Evolutionary conservation across 345 rosid species (phyloP).

Genomic region (Alliaria petiolata): DNA sequence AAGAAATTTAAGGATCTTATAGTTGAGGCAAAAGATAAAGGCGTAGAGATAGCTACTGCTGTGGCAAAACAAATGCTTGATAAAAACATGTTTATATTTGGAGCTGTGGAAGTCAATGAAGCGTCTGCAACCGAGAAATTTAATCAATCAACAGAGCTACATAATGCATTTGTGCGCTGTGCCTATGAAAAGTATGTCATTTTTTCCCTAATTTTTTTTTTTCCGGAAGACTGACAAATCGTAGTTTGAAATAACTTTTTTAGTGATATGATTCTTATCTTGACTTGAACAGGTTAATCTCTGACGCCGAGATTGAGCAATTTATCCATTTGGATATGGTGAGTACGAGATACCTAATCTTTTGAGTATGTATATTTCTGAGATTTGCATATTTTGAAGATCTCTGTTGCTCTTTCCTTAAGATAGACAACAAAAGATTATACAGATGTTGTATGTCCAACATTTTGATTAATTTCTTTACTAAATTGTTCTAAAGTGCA

Average conservation of each 20-base stretch:
- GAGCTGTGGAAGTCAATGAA: too few species aligned
- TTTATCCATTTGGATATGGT: conserved; percentile 84
- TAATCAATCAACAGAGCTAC: too few species aligned
- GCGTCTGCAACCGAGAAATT: too few species aligned
- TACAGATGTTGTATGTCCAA: neutral
- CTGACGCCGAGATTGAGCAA: conserved; percentile 47
- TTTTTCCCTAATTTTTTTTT: too few species aligned
- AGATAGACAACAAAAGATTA: neutral
- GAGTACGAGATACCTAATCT: conserved; percentile 21
- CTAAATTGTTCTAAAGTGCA: neutral
- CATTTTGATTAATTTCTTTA: neutral
- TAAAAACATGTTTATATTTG: too few species aligned
- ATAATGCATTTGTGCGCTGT: too few species aligned
- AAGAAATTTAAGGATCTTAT: too few species aligned
- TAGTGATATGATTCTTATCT: conserved; percentile 16
- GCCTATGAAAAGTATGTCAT: too few species aligned
- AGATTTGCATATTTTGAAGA: neutral
- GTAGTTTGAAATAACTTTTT: neutral
- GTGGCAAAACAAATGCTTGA: too few species aligned
- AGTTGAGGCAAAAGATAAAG: too few species aligned
- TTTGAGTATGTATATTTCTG: neutral
- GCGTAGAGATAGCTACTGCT: too few species aligned
- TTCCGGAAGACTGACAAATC: too few species aligned
- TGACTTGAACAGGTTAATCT: conserved; percentile 47
- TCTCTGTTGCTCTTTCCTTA: neutral